Evolutionary conservation across 768 basidiomycete species (phyloP).

Genomic region (Roridomyces roridus): DNA sequence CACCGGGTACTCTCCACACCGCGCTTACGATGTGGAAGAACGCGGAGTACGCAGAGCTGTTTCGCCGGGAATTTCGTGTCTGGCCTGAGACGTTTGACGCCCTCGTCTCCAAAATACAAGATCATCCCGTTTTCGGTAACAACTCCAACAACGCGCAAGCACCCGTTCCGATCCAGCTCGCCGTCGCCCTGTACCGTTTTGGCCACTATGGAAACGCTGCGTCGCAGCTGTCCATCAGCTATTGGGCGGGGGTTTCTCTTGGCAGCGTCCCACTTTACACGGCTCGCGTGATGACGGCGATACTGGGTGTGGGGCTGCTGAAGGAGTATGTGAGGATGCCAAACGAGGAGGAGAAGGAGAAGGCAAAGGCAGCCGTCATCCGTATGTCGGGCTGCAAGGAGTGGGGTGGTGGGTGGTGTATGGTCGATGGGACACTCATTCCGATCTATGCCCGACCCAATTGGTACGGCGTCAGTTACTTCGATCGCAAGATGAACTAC

Average conservation of each 20-base stretch:
- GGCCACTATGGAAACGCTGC: conserved; percentile 27
- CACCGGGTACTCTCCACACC: too few relatives aligned
- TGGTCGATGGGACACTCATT: too few relatives aligned
- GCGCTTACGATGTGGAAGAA: too few relatives aligned
- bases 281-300: conserved; percentile 3
- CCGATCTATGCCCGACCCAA: too few relatives aligned
- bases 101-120: neutral
- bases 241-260: conserved; percentile 22
- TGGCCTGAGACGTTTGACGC: neutral
- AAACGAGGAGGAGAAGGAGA: too few relatives aligned
- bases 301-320: neutral
- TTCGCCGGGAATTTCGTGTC: neutral
- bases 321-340: too few relatives aligned
- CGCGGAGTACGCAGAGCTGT: neutral
- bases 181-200: conserved; percentile 27
- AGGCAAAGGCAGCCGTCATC: too few relatives aligned
- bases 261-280: conserved; percentile 22
- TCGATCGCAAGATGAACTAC: too few relatives aligned
- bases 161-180: conserved; percentile 20
- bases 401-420: too few relatives aligned
- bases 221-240: conserved; percentile 13
- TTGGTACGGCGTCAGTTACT: too few relatives aligned
- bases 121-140: conserved; percentile 24
- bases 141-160: conserved; percentile 22
- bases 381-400: too few relatives aligned